A percentile compares a stretch with the other conserved stretches of the same genome.
Evolutionary conservation across 2,329 filamentous ascomycete species (phyloP).

Genomic region (Fusarium euwallaceae): DNA sequence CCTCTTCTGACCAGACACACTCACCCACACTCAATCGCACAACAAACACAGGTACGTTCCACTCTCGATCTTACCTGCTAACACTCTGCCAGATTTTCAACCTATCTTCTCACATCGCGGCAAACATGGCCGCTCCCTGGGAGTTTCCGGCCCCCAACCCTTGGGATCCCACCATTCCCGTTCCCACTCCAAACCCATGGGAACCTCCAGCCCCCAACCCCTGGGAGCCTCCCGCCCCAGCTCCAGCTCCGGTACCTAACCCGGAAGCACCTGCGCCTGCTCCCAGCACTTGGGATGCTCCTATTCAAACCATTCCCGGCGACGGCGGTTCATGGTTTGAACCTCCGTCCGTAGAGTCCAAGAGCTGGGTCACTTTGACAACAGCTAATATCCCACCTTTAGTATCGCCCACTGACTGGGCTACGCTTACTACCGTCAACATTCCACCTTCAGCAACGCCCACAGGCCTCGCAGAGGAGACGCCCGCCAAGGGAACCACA

Average conservation of each 20-base stretch:
- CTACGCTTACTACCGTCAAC: too few species aligned
- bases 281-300: background rate
- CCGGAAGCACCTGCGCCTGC: too few species aligned
- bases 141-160: background rate
- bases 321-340: background rate
- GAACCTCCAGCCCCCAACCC: too few species aligned
- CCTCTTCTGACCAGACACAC: background rate
- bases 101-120: background rate
- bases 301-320: background rate
- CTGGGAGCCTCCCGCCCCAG: too few species aligned
- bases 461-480: background rate
- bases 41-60: constrained; percentile 1
- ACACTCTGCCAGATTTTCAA: background rate
- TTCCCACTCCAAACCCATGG: too few species aligned
- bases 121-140: background rate
- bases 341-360: too few species aligned
- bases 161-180: too few species aligned
- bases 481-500: background rate
- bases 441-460: background rate
- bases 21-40: background rate
- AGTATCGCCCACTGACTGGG: background rate
- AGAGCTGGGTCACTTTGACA: background rate
- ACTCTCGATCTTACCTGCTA: background rate
- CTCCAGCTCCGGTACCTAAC: too few species aligned
- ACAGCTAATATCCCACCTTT: background rate